Conservation (phyloP, 331 rosid genomes). For the Spiraea crenata region DNA sequence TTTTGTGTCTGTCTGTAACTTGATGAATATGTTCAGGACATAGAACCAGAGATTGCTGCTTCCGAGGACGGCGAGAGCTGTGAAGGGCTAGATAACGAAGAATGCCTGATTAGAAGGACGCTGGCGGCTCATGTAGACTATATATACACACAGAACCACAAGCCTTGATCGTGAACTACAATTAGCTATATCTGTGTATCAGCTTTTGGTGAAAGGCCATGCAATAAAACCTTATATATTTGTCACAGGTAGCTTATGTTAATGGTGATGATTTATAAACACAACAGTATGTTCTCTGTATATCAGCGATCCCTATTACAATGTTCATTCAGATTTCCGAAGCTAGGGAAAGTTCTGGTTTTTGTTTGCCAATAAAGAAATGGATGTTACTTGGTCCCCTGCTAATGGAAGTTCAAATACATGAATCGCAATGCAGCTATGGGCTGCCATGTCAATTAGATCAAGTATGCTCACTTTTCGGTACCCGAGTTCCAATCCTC, state of each 20-base stretch:
- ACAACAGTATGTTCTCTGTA: not conserved
- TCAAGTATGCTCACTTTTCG: too few relatives aligned
- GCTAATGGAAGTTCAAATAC: too few relatives aligned
- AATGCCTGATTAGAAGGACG: conserved; percentile 67
- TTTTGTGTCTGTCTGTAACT: not conserved
- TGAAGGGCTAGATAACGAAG: conserved; percentile 38
- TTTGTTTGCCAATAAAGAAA: too few relatives aligned
- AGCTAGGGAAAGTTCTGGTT: too few relatives aligned
- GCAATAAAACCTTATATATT: not conserved
- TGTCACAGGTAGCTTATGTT: not conserved
- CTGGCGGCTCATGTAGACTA: conserved; percentile 67
- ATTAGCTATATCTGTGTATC: not conserved
- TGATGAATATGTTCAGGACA: conserved; percentile 28
- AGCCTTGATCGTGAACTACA: conserved; percentile 29
- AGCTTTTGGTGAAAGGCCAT: not conserved
- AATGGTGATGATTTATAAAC: not conserved
- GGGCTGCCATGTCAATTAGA: too few relatives aligned
- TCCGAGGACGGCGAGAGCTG: conserved; percentile 39
- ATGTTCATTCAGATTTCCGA: too few relatives aligned
- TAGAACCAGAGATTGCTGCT: not conserved
- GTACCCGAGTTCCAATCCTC: too few relatives aligned
- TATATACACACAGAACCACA: conserved; percentile 64
- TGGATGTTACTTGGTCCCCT: too few relatives aligned
- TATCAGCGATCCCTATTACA: too few relatives aligned
- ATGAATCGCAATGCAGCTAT: too few relatives aligned